phyloP scores from a whole-genome alignment of 345 rosid genomes.

The Arabis hirsuta region DNA sequence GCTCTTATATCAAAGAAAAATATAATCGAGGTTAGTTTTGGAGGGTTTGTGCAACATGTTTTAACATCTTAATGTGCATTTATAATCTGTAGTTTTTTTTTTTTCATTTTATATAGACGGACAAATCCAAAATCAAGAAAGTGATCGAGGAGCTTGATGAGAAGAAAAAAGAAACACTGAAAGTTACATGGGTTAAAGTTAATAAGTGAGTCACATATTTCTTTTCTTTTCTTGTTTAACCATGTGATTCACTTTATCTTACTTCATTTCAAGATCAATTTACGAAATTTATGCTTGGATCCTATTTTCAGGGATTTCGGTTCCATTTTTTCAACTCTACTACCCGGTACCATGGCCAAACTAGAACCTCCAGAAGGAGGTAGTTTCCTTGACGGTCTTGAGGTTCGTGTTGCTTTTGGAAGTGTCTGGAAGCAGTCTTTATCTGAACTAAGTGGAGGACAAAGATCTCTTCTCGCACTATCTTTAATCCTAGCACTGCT shows the following conservation, averaged over 20 bases:
- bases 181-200: slow-evolving; percentile 96
- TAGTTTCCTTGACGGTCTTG: slow-evolving; percentile 90
- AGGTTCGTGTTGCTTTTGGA: slow-evolving; percentile 97
- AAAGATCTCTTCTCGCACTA: slow-evolving; percentile 91
- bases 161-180: slow-evolving; percentile 92
- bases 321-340: slow-evolving; percentile 87
- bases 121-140: slow-evolving; percentile 89
- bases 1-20: slow-evolving; percentile 83
- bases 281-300: not conserved
- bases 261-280: not conserved
- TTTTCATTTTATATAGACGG: slow-evolving; percentile 54
- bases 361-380: slow-evolving; percentile 90
- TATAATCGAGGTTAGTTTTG: slow-evolving; percentile 78
- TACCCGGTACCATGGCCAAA: slow-evolving; percentile 92
- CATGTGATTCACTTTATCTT: slow-evolving; percentile 11
- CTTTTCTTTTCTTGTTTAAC: slow-evolving; percentile 17
- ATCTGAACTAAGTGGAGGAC: slow-evolving; percentile 96
- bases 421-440: slow-evolving; percentile 94
- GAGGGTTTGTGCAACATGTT: slow-evolving; percentile 24
- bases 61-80: slow-evolving; percentile 2
- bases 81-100: slow-evolving; percentile 25
- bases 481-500: slow-evolving; percentile 89
- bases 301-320: slow-evolving; percentile 75
- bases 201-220: slow-evolving; percentile 54
- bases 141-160: slow-evolving; percentile 97